A percentile compares a stretch with the other conserved stretches of the same genome.
Evolutionary conservation across 148 eudicot species (phyloP).

Genomic region (Rhododendron griersonianum): DNA sequence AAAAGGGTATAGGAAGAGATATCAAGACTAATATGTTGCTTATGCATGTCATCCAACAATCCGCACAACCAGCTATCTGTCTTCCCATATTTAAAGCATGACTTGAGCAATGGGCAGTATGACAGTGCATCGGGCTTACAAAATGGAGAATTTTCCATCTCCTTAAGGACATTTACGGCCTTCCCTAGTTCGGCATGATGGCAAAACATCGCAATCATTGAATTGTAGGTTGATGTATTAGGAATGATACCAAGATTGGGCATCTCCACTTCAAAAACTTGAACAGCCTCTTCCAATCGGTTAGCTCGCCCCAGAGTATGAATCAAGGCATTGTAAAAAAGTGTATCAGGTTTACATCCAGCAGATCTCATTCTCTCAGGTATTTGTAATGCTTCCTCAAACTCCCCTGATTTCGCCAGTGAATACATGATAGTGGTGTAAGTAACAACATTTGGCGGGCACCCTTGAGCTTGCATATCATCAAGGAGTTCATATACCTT

Average conservation of each 20-base stretch:
- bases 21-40: conserved; percentile 80
- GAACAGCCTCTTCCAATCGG: conserved; percentile 42
- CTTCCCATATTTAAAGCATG: conserved; percentile 48
- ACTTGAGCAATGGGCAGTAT: conserved; percentile 66
- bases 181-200: conserved; percentile 40
- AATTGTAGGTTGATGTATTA: conserved; percentile 69
- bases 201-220: conserved; percentile 75
- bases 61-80: conserved; percentile 30
- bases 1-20: conserved; percentile 61
- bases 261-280: conserved; percentile 64
- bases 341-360: conserved; percentile 66
- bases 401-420: conserved; percentile 49
- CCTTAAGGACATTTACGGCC: conserved; percentile 47
- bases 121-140: conserved; percentile 78
- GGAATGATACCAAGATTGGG: conserved; percentile 44
- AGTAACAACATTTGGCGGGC: conserved; percentile 76
- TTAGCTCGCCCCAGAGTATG: conserved; percentile 71
- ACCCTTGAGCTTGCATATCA: conserved; percentile 62
- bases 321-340: conserved; percentile 70
- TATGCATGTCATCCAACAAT: conserved; percentile 61
- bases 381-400: conserved; percentile 57
- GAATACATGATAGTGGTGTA: conserved; percentile 68
- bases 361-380: conserved; percentile 43
- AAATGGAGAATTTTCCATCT: conserved; percentile 39
- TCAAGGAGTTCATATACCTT: conserved; percentile 70